Evolutionary conservation across 257 asterid genomes (phyloP), one percentile per base, ranked within the genome.

Genomic region (Ocimum tenuiflorum): DNA sequence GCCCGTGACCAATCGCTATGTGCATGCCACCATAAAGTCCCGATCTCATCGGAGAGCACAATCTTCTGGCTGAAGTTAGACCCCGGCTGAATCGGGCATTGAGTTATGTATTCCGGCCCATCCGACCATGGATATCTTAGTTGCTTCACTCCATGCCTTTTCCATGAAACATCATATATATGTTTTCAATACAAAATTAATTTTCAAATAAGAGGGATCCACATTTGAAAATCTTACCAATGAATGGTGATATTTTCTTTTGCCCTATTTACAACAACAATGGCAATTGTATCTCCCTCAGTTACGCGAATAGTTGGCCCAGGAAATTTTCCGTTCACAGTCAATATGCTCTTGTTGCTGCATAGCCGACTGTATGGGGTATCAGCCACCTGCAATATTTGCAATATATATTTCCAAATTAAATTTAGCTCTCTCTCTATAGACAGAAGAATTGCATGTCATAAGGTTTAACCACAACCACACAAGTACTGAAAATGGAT

Each of bases 21-120:
- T 0, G 90, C 90, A 29, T 84, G 88, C 91, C 88, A 84, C 91
- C 88, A 80, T 18, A 85, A 1, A 0, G 81, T 85, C 6, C 88
- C 86, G 5, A 73, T 63, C 58, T 84, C 90, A 0, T 78, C 88
- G 0, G 81, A 66, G 6, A 85, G 50, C 23, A 77, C 77, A 0
- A 84, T 70, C 61, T 41, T 72, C 42, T 72, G 88, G 22, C 69
- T 63, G 39, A 82, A 82, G 39, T 3, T 76, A 0, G 38, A 1
- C 1, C 88, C 88, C 31, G 91, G 80, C 39, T 3, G 50, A 15
- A 85, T 80, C 6, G 87, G 84, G 68, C 91, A 82, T 18, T 81
- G 89, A 0, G 89, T 84, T 24, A 84, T 50, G 57, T 62, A 84
- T 35, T 79, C 87, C 0, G 90, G 87, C 33, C 87, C 87, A 7